Percentiles rank a stretch among this genome's conserved stretches.
Evolutionary conservation across 768 basidiomycete genomes (phyloP).

Genomic region (Kwoniella newhampshirensis): DNA sequence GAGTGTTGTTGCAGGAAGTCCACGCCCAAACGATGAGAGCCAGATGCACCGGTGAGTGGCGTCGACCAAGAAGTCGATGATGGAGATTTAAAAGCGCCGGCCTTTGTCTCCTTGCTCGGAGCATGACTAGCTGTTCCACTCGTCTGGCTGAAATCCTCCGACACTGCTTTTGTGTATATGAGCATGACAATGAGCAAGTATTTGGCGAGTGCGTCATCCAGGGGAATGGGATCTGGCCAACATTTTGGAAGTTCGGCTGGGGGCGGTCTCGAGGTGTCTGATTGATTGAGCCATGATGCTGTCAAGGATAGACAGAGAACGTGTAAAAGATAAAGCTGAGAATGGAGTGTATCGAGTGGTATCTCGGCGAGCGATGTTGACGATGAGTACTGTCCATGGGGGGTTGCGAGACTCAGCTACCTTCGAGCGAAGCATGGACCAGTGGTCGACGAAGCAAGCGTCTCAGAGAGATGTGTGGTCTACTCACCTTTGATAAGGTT

Average conservation of each 20-base stretch:
- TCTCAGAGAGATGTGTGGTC: neutral
- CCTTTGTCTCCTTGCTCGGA: conserved; percentile 18
- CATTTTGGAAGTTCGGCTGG: conserved; percentile 51
- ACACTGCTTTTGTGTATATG: conserved; percentile 73
- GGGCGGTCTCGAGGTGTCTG: conserved; percentile 54
- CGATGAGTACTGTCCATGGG: conserved; percentile 30
- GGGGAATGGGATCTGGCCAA: conserved; percentile 67
- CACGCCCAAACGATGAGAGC: conserved; percentile 12
- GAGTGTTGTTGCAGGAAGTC: conserved; percentile 28
- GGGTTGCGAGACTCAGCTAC: no score
- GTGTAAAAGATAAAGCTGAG: conserved; percentile 81
- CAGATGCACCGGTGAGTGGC: conserved; percentile 5
- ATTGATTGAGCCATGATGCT: conserved; percentile 66
- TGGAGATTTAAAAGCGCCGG: conserved; percentile 8
- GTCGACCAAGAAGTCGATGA: conserved; percentile 15
- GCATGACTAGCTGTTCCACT: conserved; percentile 24
- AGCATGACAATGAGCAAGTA: conserved; percentile 81
- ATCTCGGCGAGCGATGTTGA: conserved; percentile 41
- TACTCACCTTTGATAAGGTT: conserved; percentile 67
- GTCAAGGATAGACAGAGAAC: conserved; percentile 75
- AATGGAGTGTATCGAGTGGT: conserved; percentile 74
- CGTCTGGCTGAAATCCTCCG: conserved; percentile 38
- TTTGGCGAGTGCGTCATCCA: conserved; percentile 78
- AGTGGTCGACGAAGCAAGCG: neutral
- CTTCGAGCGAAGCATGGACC: no score